Evolutionary conservation across 805 yeast genomes (phyloP), one percentile per base, ranked within the genome.

Genomic region (Henningerozyma blattae): DNA sequence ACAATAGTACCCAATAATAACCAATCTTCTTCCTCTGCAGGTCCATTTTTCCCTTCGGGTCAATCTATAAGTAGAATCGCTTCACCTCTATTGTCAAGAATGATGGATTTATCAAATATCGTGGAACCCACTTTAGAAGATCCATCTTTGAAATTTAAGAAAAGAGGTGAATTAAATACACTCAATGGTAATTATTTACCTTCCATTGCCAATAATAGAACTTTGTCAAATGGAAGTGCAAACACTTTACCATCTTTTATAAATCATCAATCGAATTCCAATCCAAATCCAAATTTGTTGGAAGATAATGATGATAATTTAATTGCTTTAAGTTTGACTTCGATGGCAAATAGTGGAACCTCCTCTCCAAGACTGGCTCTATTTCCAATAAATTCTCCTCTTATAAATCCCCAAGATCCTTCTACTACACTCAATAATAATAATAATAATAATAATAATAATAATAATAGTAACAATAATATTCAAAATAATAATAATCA

Each of bases 51-150:
- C 15, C 39, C 35, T 31, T 36, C 40, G 39, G 36, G 36, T 27
- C 43, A 38, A 33, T 39, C 54, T n/a, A 47, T 49, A 12, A 52
- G 57, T 32, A 45, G 60, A 32, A 48, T 52, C 15, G 52, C 60
- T 3, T 55, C 60, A 4, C 60, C 60, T 2, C 34, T 55, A 28
- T 39, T 55, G 14, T 46, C 58, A 13, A 42, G 59, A 40, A 55
- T 55, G 60, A 55, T 54, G 58, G 60, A 55, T 36, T 40, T 54
- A 26, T 53, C 58, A 3, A 54, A 54, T 35, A 55, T 55, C 16
- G 54, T 55, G 10, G 60, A 55, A 32, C 60, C 60, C n/a, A 55
- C 60, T n/a, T 40, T 55, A 30, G 57, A 55, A 34, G 59, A 55
- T 41, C 47, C 58, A 10, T 43, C 58, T n/a, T 36, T 51, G 28